These are phyloP conservation scores for Talaromyces albobiverticillius DNA, from an alignment of 2,329 filamentous ascomycete species.

Conservation along the genomic window DNA sequence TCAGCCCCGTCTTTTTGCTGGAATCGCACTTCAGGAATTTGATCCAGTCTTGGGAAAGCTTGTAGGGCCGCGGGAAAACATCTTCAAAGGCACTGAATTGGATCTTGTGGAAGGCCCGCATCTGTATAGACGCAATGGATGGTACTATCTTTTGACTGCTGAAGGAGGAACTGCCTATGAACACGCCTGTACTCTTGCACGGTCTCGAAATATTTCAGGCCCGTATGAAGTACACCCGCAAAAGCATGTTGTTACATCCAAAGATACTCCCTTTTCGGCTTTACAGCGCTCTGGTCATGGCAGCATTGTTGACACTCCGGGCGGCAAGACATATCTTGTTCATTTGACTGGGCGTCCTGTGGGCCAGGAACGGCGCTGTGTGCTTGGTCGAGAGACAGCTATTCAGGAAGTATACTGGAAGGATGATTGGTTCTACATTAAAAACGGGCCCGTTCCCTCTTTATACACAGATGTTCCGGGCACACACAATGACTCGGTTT, in stretches of 20 bases:
- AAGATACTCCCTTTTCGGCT: conserved; percentile 11
- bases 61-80: conserved; percentile 8
- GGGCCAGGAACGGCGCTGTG: conserved; percentile 11
- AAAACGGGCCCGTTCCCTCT: conserved; percentile 12
- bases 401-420: conserved; percentile 14
- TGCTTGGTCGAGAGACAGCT: conserved; percentile 14
- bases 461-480: conserved; percentile 13
- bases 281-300: conserved; percentile 15
- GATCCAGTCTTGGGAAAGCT: conserved; percentile 10
- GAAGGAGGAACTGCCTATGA: conserved; percentile 50
- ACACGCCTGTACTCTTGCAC: conserved; percentile 51
- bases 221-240: conserved; percentile 44
- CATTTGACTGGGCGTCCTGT: conserved; percentile 14
- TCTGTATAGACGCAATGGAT: conserved; percentile 48
- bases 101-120: conserved; percentile 48
- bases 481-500: conserved; percentile 5
- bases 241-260: conserved; percentile 47
- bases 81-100: conserved; percentile 14
- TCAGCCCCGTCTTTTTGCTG: conserved; percentile 6
- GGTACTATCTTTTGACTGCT: conserved; percentile 50
- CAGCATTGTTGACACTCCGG: conserved; percentile 13
- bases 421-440: conserved; percentile 14
- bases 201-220: conserved; percentile 44
- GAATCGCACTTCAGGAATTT: conserved; percentile 14
- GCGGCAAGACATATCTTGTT: conserved; percentile 12